Evolutionary conservation across 257 asterid species (phyloP), one percentile per base, ranked within the genome.

Genomic region (Fraxinus cuspidata): DNA sequence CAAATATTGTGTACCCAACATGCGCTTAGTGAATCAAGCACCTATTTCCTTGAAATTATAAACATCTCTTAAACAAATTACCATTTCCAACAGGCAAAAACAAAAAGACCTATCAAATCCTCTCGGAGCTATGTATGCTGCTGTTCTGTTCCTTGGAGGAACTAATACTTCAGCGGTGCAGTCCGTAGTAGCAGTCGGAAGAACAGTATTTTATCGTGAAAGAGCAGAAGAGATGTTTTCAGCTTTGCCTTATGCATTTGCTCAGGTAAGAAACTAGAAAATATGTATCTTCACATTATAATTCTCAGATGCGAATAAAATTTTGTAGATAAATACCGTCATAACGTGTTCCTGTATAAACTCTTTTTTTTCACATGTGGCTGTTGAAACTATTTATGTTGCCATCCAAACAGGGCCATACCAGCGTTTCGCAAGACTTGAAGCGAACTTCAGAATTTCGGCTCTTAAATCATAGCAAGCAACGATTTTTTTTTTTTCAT

Each of bases 151-250:
- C 82, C 88, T 90, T 8, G 92, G 94, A 76, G 91, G 92, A 75
- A 88, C 92, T 29, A 88, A 90, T 44, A 90, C 91, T 70, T 87
- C 89, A 32, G 91, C 90, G 7, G 95, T 90, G n/a, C n/a, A 90
- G 49, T 88, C 91, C 12, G 95, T 90, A n/a, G 95, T 90, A 0
- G 92, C 95, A 12, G 82, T 88, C 0, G 95, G 88, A 56, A 86
- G 92, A 77, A 90, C 91, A 0, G 91, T 90, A 23, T 90, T 86
- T 65, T 90, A 90, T 80, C 89, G 90, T 6, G 91, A 90, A 83
- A 85, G 88, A 80, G 92, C 95, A 71, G 92, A 91, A 11, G 84
- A 90, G 78, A 90, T 88, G 95, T 88, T 82, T 79, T 88, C 91
- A 29, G 89, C 92, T 2, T 81, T 90, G 74, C 95, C 95, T 56